A percentile compares a stretch with the other conserved stretches of the same genome.
Conservation (phyloP, 495 filamentous ascomycete species). For the Daldinia childiae region DNA sequence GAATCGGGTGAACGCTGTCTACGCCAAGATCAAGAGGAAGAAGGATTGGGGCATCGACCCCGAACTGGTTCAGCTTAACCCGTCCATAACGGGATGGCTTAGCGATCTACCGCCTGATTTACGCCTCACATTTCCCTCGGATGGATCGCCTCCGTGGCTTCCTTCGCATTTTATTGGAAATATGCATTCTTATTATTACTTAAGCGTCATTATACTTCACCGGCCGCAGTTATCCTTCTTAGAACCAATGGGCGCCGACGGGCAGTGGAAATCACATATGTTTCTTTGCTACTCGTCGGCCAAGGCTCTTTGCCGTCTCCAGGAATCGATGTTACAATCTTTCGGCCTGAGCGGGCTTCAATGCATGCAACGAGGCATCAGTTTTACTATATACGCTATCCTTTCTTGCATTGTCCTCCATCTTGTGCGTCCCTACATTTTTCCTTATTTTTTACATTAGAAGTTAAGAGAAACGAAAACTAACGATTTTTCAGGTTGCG, state of each 20-base stretch:
- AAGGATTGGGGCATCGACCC: conserved; percentile 93
- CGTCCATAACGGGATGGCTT: conserved; percentile 77
- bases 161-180: conserved; percentile 92
- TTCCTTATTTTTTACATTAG: conserved; percentile 10
- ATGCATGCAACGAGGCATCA: conserved; percentile 95
- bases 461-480: background rate
- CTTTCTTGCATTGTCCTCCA: conserved; percentile 96
- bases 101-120: conserved; percentile 80
- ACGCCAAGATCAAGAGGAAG: conserved; percentile 79
- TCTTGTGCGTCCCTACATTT: conserved; percentile 68
- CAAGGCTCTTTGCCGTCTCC: conserved; percentile 87
- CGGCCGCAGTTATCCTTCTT: conserved; percentile 84
- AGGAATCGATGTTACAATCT: conserved; percentile 81
- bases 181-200: conserved; percentile 90
- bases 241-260: conserved; percentile 75
- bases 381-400: conserved; percentile 92
- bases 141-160: conserved; percentile 85
- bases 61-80: conserved; percentile 80
- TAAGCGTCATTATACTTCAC: conserved; percentile 87
- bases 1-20: conserved; percentile 76
- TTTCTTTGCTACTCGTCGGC: conserved; percentile 85
- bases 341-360: conserved; percentile 84
- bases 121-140: conserved; percentile 77
- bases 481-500: conserved; percentile 69
- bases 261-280: conserved; percentile 90